Evolutionary conservation across 2,329 filamentous ascomycete species (phyloP).

Genomic region (Tolypocladium album): DNA sequence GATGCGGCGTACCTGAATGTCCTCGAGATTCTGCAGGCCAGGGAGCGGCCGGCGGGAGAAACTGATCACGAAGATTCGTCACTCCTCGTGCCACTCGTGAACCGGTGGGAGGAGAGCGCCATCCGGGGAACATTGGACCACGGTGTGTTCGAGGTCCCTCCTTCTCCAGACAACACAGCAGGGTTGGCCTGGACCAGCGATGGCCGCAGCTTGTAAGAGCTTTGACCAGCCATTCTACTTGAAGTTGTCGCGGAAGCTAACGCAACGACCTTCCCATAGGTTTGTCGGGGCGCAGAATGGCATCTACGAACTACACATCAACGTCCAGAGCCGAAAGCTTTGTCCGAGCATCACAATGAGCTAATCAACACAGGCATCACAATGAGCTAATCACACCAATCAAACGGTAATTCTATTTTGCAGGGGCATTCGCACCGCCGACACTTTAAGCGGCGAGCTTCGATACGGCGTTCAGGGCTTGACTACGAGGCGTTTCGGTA

Average conservation of each 20-base stretch:
- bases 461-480: background rate
- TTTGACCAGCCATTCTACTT: background rate
- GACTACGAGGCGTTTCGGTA: background rate
- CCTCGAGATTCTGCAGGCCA: constrained; percentile 24
- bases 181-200: constrained; percentile 53
- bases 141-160: constrained; percentile 29
- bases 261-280: constrained; percentile 20
- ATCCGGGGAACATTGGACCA: constrained; percentile 25
- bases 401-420: background rate
- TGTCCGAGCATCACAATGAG: constrained; percentile 44
- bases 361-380: constrained; percentile 35
- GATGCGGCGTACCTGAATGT: constrained; percentile 25
- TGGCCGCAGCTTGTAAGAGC: constrained; percentile 45
- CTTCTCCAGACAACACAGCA: constrained; percentile 46
- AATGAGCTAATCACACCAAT: constrained; percentile 30
- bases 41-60: constrained; percentile 19
- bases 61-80: constrained; percentile 24
- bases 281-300: constrained; percentile 59
- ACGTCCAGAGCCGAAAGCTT: constrained; percentile 49
- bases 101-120: constrained; percentile 26
- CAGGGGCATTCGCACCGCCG: background rate
- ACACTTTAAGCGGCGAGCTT: background rate
- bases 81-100: constrained; percentile 22
- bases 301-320: constrained; percentile 64
- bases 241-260: background rate